A percentile compares a stretch with the other conserved stretches of the same genome.
Evolutionary conservation across 2,329 filamentous ascomycete genomes (phyloP).

Genomic region (Colletotrichum sp.): DNA sequence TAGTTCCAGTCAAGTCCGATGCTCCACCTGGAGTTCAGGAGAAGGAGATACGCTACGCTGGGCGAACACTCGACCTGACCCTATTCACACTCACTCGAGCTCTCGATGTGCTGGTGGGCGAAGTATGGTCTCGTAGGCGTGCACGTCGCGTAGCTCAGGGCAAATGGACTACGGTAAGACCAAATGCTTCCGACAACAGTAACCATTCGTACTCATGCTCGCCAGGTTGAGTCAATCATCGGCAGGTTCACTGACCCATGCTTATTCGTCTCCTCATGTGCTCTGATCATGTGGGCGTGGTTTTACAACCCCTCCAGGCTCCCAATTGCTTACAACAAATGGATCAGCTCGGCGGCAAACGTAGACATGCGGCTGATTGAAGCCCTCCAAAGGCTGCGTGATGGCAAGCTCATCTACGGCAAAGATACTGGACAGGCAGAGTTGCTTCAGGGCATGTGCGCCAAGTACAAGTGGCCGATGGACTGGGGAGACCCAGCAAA

Average conservation of each 20-base stretch:
- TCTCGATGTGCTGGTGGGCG: conserved; percentile 71
- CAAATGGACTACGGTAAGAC: conserved; percentile 52
- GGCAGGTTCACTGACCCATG: conserved; percentile 64
- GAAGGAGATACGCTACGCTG: conserved; percentile 50
- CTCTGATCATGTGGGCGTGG: conserved; percentile 88
- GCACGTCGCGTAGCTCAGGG: conserved; percentile 46
- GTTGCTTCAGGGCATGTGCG: conserved; percentile 74
- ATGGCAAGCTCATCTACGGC: conserved; percentile 72
- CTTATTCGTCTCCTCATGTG: conserved; percentile 74
- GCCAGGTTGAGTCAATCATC: conserved; percentile 42
- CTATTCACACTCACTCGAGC: conserved; percentile 79
- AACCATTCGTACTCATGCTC: conserved; percentile 20
- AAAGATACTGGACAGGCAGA: conserved; percentile 72
- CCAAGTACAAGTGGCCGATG: conserved; percentile 71
- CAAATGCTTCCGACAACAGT: background rate
- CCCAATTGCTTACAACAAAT: conserved; percentile 77
- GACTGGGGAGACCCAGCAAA: conserved; percentile 74
- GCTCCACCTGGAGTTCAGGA: conserved; percentile 28
- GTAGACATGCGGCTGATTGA: conserved; percentile 78
- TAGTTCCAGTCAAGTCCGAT: conserved; percentile 33
- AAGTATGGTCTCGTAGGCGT: conserved; percentile 63
- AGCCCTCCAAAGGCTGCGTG: conserved; percentile 70
- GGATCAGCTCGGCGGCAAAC: conserved; percentile 79
- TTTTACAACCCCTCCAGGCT: conserved; percentile 76
- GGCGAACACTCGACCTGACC: conserved; percentile 81